Base-by-base conservation (phyloP, 306 rosid genomes). In the Inga oerstediana region DNA sequence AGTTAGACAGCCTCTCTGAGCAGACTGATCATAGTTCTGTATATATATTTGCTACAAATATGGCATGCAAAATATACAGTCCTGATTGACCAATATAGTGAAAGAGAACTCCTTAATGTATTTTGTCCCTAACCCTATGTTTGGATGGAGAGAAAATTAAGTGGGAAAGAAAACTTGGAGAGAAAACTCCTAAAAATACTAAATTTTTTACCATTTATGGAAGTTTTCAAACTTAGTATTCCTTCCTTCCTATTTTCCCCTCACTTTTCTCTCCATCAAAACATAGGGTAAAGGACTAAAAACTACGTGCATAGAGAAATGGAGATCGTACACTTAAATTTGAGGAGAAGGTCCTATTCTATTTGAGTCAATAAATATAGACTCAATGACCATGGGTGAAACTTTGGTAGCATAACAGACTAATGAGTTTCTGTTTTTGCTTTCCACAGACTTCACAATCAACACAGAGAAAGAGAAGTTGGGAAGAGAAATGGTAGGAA, bases 401-500 rank as follows among this genome's bases (percentile, higher is more conserved):
- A 52, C 27, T 75, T 14, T 34, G 16, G 51, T 49, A 75, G 67
- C 67, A 54, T 39, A n/a, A 22, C 30, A 76, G 22, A 76, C 48
- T 67, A n/a, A 39, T 70, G 45, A 34, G 30, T 79, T 68, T 39
- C 69, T 2, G 64, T 34, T 79, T 79, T 75, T 76, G 22, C 43
- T 74, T 61, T 79, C 17, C 2, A 24, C 84, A 89, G 92, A 80
- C 58, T 77, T 48, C 48, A 65, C 14, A 49, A 76, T 77, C 8
- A 76, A 67, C 83, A 45, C 17, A 72, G 83, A 78, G 59, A 87
- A 74, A 90, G 87, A 87, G 86, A 85, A 87, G 51, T 49, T 85
- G 64, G 94, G 91, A 64, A 83, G 81, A 66, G 91, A 89, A 84
- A 91, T 91, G 86, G 92, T 87, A 62, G 90, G 80, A 78, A 91